Conservation (phyloP, 1,139 yeast genomes). For the Citeromyces siamensis region DNA sequence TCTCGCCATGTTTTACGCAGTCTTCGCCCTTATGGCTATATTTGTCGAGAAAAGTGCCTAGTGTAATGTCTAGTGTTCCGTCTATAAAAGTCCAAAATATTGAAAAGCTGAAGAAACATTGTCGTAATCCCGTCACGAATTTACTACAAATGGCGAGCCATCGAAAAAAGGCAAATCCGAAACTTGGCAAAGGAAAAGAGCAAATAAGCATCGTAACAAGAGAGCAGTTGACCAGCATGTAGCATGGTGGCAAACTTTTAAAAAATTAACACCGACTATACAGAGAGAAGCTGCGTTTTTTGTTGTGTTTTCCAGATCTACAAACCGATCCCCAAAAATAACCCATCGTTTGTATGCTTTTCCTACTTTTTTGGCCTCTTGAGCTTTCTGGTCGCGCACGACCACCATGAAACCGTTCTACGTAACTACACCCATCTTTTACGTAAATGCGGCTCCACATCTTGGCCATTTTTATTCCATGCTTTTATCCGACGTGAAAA, state of each 20-base stretch:
- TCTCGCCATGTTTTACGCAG: conserved; percentile 79
- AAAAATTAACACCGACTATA: no score
- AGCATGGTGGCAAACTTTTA: no score
- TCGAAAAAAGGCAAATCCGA: no score
- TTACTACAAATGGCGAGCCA: no score
- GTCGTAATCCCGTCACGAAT: no score
- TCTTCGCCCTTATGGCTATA: conserved; percentile 93
- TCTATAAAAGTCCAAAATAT: no score
- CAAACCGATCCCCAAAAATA: background rate
- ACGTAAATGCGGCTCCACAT: conserved; percentile 94
- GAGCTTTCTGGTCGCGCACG: conserved; percentile 1
- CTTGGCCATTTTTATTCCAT: conserved; percentile 88
- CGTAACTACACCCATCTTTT: conserved; percentile 88
- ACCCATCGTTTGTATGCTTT: no score
- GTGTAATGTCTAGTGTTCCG: no score
- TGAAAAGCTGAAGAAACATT: no score
- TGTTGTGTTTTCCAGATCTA: background rate
- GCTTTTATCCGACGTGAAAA: conserved; percentile 69
- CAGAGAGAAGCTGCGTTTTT: background rate
- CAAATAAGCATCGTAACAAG: no score
- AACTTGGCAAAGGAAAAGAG: no score
- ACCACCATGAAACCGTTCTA: conserved; percentile 18
- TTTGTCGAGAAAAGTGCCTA: conserved; percentile 26
- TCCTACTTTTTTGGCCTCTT: background rate
- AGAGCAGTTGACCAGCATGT: no score